Percentiles rank a stretch among this genome's conserved stretches.
These are phyloP conservation scores for Pachysandra terminalis DNA, from an alignment of 164 flowering plant species.

Conservation along the genomic window DNA sequence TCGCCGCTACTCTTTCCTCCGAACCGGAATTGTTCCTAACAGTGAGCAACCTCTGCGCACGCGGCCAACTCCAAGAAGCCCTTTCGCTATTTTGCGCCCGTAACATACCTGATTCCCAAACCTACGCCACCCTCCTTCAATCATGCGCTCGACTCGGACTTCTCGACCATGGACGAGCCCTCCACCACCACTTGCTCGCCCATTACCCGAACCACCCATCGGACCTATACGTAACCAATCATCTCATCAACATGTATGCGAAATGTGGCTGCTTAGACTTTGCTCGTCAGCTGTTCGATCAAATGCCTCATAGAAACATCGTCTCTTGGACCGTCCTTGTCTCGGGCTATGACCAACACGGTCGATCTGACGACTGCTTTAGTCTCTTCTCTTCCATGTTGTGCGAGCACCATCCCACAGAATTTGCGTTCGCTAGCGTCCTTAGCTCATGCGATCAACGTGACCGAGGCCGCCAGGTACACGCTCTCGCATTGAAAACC, in stretches of 20 bases:
- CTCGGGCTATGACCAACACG: constrained; percentile 55
- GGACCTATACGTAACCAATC: too few relatives aligned
- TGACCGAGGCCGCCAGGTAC: constrained; percentile 61
- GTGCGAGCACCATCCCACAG: constrained; percentile 42
- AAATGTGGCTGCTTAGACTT: constrained; percentile 45
- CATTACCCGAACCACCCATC: constrained; percentile 38
- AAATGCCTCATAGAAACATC: constrained; percentile 67
- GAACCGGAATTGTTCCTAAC: constrained; percentile 3
- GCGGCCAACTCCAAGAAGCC: constrained; percentile 34
- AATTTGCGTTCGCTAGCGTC: constrained; percentile 57
- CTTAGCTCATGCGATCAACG: constrained; percentile 42
- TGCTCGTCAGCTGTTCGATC: constrained; percentile 60
- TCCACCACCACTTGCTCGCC: constrained; percentile 44
- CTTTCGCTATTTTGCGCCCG: constrained; percentile 35
- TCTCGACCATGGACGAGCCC: constrained; percentile 32
- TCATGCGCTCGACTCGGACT: constrained; percentile 37
- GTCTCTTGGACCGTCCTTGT: too few relatives aligned
- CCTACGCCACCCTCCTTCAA: constrained; percentile 45
- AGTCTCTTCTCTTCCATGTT: constrained; percentile 44
- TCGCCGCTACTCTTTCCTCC: background rate
- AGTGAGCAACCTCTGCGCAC: constrained; percentile 26
- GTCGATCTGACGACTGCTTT: constrained; percentile 36
- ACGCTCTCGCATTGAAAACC: constrained; percentile 50
- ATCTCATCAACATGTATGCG: constrained; percentile 55
- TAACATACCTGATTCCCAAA: constrained; percentile 19